phyloP scores from a whole-genome alignment of 2,329 filamentous ascomycete genomes.

The Pseudonectria foliicola region DNA sequence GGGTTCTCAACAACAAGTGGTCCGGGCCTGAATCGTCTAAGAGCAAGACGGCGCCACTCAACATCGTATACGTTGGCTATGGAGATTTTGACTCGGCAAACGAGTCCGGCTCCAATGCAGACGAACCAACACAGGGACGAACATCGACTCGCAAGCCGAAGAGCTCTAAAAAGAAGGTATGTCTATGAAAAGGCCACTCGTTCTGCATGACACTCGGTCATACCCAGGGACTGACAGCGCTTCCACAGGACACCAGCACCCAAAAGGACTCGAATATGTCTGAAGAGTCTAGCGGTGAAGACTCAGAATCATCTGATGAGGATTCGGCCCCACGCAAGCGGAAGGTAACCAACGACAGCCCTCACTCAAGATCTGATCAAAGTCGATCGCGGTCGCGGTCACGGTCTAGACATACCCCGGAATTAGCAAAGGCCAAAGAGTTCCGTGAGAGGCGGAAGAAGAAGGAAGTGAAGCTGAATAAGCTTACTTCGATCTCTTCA shows the following conservation, averaged over 20 bases:
- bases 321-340: constrained; percentile 20
- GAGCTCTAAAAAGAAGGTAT: constrained; percentile 21
- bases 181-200: constrained; percentile 4
- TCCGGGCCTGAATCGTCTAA: constrained; percentile 17
- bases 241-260: constrained; percentile 11
- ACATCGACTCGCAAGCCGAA: constrained; percentile 29
- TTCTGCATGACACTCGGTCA: neutral
- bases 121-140: constrained; percentile 25
- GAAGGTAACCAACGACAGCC: constrained; percentile 18
- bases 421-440: constrained; percentile 33
- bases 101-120: constrained; percentile 29
- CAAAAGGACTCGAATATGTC: constrained; percentile 11
- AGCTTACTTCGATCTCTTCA: constrained; percentile 53
- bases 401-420: constrained; percentile 18
- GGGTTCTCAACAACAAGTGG: constrained; percentile 56
- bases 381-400: constrained; percentile 29
- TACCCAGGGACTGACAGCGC: constrained; percentile 4
- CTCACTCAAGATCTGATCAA: constrained; percentile 9
- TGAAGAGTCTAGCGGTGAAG: constrained; percentile 21
- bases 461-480: constrained; percentile 61
- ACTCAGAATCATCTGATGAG: constrained; percentile 19
- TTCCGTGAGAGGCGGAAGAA: constrained; percentile 53
- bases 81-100: constrained; percentile 40
- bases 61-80: constrained; percentile 54
- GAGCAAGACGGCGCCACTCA: constrained; percentile 34